Percentiles rank a stretch among this genome's conserved stretches.
Evolutionary conservation across 768 basidiomycete genomes (phyloP).

Genomic region (Lentinula aciculospora): DNA sequence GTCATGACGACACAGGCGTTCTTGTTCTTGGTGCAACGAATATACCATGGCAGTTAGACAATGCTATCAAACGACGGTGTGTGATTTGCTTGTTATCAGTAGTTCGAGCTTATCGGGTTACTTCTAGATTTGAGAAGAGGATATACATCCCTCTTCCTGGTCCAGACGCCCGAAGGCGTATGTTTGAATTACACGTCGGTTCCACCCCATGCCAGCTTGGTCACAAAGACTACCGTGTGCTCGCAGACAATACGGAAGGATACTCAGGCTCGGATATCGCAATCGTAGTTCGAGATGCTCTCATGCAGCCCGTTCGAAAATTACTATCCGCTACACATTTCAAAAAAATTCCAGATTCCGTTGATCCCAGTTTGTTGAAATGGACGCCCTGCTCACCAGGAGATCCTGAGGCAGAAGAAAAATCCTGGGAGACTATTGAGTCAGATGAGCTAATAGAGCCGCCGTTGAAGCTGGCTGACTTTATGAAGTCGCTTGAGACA

Average conservation of each 20-base stretch:
- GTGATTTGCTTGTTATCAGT: constrained; percentile 12
- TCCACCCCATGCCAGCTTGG: constrained; percentile 83
- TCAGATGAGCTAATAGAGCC: constrained; percentile 92
- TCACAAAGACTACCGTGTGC: constrained; percentile 67
- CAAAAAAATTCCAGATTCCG: constrained; percentile 42
- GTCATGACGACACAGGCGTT: constrained; percentile 95
- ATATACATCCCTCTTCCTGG: constrained; percentile 98
- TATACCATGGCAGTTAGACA: constrained; percentile 97
- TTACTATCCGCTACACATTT: constrained; percentile 96
- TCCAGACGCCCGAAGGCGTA: constrained; percentile 82
- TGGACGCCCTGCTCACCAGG: constrained; percentile 98
- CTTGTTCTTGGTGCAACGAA: constrained; percentile 97
- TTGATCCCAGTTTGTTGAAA: constrained; percentile 32
- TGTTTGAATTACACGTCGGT: constrained; percentile 97
- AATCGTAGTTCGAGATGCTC: constrained; percentile 88
- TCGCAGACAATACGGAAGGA: constrained; percentile 88
- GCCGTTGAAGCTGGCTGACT: constrained; percentile 69
- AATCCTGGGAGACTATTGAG: constrained; percentile 82
- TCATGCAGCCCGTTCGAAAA: constrained; percentile 98
- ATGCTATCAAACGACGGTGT: constrained; percentile 92
- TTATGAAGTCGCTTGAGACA: constrained; percentile 71
- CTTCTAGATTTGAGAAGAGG: constrained; percentile 84
- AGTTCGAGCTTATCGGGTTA: background rate
- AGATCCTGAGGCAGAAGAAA: constrained; percentile 78
- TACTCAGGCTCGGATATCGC: constrained; percentile 96